These are phyloP conservation scores for Emmonsia crescens DNA, from an alignment of 2,329 filamentous ascomycete species.

Conservation along the genomic window DNA sequence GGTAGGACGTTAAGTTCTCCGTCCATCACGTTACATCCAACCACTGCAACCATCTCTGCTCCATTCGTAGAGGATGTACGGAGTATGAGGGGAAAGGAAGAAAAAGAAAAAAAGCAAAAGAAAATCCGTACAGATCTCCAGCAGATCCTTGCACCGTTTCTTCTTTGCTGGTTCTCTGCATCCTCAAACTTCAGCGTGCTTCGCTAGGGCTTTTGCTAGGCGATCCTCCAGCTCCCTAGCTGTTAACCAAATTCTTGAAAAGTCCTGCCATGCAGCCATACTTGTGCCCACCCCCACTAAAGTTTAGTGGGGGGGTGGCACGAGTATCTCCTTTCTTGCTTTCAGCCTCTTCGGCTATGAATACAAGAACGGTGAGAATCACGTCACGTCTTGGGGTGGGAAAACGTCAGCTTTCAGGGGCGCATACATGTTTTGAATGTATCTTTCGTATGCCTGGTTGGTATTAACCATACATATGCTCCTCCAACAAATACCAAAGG, in stretches of 20 bases:
- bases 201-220: background rate
- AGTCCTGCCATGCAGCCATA: background rate
- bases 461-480: no score
- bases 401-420: background rate
- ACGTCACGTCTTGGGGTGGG: background rate
- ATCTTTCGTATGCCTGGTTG: no score
- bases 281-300: background rate
- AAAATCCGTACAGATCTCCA: background rate
- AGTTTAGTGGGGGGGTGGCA: background rate
- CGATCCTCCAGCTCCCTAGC: background rate
- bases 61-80: no score
- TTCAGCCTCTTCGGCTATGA: conserved; percentile 14
- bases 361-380: background rate
- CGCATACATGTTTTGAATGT: background rate
- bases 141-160: background rate
- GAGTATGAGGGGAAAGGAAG: no score
- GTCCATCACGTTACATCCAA: no score
- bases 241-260: background rate
- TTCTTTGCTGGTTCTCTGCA: background rate
- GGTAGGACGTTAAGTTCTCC: background rate
- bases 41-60: no score
- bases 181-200: background rate
- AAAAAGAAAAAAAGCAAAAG: background rate
- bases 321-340: background rate
- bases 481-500: no score